Percentiles rank a stretch among this genome's conserved stretches.
Conservation (phyloP, 768 basidiomycete species). For the Scleroderma citrinum region DNA sequence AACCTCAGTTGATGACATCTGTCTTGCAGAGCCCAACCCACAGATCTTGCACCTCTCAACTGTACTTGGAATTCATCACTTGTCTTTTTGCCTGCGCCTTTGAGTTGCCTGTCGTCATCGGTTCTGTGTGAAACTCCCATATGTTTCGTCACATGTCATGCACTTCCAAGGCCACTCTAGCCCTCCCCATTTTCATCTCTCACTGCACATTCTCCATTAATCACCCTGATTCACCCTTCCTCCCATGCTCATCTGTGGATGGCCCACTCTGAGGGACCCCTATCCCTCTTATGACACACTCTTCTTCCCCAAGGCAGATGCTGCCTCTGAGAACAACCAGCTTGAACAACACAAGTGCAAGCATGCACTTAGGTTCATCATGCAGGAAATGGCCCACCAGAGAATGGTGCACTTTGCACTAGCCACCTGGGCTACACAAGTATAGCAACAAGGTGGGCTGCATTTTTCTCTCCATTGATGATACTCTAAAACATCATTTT, state of each 20-base stretch:
- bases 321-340: conserved; percentile 5
- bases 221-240: conserved; percentile 26
- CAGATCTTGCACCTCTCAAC: too few relatives aligned
- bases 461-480: background rate
- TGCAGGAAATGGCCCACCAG: conserved; percentile 31
- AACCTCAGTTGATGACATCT: too few relatives aligned
- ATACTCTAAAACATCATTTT: background rate
- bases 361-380: conserved; percentile 30
- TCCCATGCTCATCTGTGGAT: conserved; percentile 22
- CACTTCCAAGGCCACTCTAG: too few relatives aligned
- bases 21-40: too few relatives aligned
- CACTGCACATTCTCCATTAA: conserved; percentile 17
- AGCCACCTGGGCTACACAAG: conserved; percentile 9
- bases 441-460: conserved; percentile 4
- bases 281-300: conserved; percentile 30
- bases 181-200: conserved; percentile 29
- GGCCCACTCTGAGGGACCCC: conserved; percentile 6
- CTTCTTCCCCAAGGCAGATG: conserved; percentile 24
- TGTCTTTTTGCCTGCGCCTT: too few relatives aligned
- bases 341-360: conserved; percentile 27
- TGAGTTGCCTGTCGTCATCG: too few relatives aligned
- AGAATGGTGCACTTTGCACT: conserved; percentile 7
- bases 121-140: too few relatives aligned
- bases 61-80: too few relatives aligned
- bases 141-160: too few relatives aligned